Evolutionary conservation across 1,139 yeast genomes (phyloP).

Genomic region (Kluyveromyces sp.): DNA sequence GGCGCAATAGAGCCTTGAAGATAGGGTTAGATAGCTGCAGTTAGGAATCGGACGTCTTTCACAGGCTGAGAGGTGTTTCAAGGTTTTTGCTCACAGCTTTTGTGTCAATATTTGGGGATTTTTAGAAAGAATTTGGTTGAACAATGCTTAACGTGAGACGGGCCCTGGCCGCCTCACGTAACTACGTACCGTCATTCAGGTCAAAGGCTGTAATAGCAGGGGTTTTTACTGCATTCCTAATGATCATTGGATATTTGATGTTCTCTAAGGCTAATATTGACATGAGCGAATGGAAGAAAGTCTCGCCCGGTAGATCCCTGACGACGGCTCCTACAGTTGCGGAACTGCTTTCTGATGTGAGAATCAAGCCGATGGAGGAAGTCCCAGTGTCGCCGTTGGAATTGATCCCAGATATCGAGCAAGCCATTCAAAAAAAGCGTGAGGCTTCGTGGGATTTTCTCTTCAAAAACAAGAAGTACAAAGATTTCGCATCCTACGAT

Average conservation of each 20-base stretch:
- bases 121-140: neutral
- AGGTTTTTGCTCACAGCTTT: no score
- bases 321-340: neutral
- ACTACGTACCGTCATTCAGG: neutral
- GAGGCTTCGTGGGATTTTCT: slow-evolving; percentile 11
- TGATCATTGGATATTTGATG: neutral
- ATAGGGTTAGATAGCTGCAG: no score
- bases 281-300: neutral
- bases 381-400: slow-evolving; percentile 15
- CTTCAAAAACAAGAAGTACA: slow-evolving; percentile 7
- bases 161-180: neutral
- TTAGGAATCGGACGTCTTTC: no score
- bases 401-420: slow-evolving; percentile 13
- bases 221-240: neutral
- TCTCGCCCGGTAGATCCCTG: neutral
- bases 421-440: slow-evolving; percentile 2
- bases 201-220: neutral
- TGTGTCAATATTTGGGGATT: no score
- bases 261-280: neutral
- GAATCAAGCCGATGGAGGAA: slow-evolving; percentile 6
- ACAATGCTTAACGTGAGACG: neutral
- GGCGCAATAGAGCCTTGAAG: no score
- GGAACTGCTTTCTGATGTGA: slow-evolving; percentile 1
- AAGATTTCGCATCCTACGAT: slow-evolving; percentile 11
- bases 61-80: no score